phyloP scores from a whole-genome alignment of 306 rosid species.

The Quercus cerris region DNA sequence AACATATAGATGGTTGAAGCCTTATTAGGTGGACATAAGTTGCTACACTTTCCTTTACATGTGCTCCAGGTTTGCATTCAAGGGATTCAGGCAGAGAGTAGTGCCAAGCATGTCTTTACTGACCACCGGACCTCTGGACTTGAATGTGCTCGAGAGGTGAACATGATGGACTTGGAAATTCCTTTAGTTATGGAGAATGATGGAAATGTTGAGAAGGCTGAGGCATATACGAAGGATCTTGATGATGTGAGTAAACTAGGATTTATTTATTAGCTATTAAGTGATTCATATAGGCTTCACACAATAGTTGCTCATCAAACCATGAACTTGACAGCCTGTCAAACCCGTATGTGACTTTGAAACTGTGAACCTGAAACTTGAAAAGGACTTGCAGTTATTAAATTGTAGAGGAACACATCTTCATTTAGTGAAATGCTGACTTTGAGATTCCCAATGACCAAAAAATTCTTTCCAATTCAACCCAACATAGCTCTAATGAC shows the following conservation, averaged over 20 bases:
- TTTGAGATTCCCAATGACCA: neutral
- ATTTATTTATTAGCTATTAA: slow-evolving; percentile 10
- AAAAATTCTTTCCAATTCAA: no score
- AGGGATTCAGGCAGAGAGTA: slow-evolving; percentile 38
- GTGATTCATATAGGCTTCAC: neutral
- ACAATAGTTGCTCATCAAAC: neutral
- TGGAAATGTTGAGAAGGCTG: slow-evolving; percentile 77
- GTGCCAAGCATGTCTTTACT: slow-evolving; percentile 21
- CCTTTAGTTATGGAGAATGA: slow-evolving; percentile 51
- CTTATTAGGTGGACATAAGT: slow-evolving; percentile 3
- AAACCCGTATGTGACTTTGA: neutral
- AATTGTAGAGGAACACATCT: neutral
- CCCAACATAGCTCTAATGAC: neutral
- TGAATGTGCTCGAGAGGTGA: slow-evolving; percentile 38
- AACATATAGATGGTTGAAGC: slow-evolving; percentile 9
- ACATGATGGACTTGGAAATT: slow-evolving; percentile 49
- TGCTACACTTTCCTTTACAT: neutral
- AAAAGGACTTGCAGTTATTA: neutral
- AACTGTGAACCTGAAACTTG: neutral
- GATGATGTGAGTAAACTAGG: slow-evolving; percentile 65
- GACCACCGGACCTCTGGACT: slow-evolving; percentile 28
- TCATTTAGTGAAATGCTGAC: neutral
- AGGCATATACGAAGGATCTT: slow-evolving; percentile 74
- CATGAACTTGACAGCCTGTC: neutral
- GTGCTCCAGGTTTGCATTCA: slow-evolving; percentile 17